Conservation (phyloP, 805 yeast species). For the Candida koratica region DNA sequence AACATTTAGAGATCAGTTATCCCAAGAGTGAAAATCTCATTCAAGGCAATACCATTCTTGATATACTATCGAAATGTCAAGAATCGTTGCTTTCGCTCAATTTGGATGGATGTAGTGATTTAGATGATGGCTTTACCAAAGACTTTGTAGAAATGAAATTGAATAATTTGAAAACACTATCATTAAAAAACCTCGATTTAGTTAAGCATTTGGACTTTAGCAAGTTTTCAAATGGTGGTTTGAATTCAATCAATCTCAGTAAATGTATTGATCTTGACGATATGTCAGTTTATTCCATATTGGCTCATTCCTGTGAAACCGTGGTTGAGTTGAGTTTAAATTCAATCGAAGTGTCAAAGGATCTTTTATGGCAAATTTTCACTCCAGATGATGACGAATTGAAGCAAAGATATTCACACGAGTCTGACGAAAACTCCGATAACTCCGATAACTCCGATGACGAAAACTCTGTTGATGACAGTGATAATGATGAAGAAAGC, state of each 20-base stretch:
- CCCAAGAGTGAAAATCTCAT: slow-evolving; percentile 65
- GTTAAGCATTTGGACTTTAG: slow-evolving; percentile 62
- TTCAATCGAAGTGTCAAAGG: slow-evolving; percentile 59
- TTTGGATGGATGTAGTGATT: slow-evolving; percentile 67
- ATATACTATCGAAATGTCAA: slow-evolving; percentile 60
- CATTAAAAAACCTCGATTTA: slow-evolving; percentile 56
- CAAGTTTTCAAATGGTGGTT: slow-evolving; percentile 54
- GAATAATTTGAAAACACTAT: slow-evolving; percentile 51
- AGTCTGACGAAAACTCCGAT: background rate
- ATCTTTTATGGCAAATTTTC: slow-evolving; percentile 45
- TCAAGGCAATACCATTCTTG: slow-evolving; percentile 62
- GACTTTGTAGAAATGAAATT: slow-evolving; percentile 57
- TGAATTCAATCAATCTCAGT: slow-evolving; percentile 56
- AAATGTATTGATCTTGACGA: slow-evolving; percentile 69
- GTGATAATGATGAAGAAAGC: slow-evolving; percentile 7
- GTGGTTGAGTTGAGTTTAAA: slow-evolving; percentile 70
- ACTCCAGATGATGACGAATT: slow-evolving; percentile 28
- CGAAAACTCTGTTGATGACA: slow-evolving; percentile 4
- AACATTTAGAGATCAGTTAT: slow-evolving; percentile 60
- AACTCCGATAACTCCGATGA: slow-evolving; percentile 8
- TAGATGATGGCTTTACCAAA: slow-evolving; percentile 62
- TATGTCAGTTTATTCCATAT: slow-evolving; percentile 52
- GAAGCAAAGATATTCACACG: slow-evolving; percentile 13
- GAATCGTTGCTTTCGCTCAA: slow-evolving; percentile 52
- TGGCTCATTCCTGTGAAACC: slow-evolving; percentile 61